Base-by-base conservation (phyloP, 2,329 filamentous ascomycete species). In the Trichoderma sp. region DNA sequence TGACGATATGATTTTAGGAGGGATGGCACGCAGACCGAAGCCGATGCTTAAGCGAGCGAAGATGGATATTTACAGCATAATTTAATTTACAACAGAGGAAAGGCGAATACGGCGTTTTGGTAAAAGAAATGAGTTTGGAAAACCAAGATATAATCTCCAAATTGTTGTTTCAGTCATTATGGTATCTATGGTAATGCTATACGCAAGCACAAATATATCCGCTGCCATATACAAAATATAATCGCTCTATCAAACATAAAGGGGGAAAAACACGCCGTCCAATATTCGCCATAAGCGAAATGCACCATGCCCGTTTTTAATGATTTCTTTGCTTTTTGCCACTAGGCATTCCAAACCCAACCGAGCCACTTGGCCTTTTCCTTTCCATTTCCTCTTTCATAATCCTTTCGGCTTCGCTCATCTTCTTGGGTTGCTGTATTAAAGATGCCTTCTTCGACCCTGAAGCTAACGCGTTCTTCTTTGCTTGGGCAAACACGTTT, bases 381-480 rank as follows among this genome's bases (percentile, higher is more conserved):
- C 86, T 84, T 74, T 93, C 91, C 79, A 93, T 85, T 76, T 94
- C 91, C 74, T 92, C 90, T 79, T 91, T 92, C 94, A 97, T 97
- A 75, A 96, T 96, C 65, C 91, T 86, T 80, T 95, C 93, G 3
- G 90, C 91, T 76, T 96, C 93, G 75, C 91, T 95, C 87, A 97
- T 95, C 75, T 92, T 96, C 83, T 92, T 93, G 2, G 89, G 89
- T 66, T 86, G 86, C 70, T 88, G 88, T 4, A 87, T 80, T 13
- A 83, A 85, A 37, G 81, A 74, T 1, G 78, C 71, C 77, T 92
- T 93, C 79, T 93, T 93, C 3, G 85, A 81, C 1, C 86, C 85
- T 0, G 81, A 81, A 0, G 79, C 77, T 2, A 93, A 81, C 0
- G 90, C 89, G 72, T 94, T 95, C 81, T 93, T 94, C 76, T 86